Percentiles rank a stretch among this genome's conserved stretches.
Conservation (phyloP, 2,329 filamentous ascomycete species). For the Phyllosticta citrichinensis region DNA sequence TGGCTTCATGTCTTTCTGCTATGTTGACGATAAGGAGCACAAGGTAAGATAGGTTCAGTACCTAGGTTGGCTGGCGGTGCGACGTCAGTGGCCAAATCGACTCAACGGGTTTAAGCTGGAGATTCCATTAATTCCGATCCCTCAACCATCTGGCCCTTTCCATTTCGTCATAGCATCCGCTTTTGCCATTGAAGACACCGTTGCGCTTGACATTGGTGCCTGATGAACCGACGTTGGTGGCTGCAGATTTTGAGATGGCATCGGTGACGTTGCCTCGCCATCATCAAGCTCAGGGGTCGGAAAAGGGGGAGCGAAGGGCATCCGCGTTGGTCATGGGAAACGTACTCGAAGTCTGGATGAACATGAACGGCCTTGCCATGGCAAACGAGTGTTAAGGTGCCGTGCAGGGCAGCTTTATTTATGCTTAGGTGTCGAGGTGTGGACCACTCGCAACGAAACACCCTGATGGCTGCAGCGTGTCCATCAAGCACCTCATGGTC, state of each 20-base stretch:
- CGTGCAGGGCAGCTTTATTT: background rate
- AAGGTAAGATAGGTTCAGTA: no score
- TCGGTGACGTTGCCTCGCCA: background rate
- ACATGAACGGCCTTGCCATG: background rate
- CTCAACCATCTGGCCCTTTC: background rate
- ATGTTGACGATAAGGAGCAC: background rate
- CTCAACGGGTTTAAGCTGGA: background rate
- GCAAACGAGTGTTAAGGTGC: background rate
- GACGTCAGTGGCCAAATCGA: background rate
- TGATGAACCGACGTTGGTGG: background rate
- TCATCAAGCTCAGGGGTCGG: background rate
- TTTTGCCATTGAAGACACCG: background rate
- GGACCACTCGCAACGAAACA: background rate
- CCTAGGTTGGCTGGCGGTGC: background rate
- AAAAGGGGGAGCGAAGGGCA: background rate
- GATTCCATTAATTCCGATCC: background rate
- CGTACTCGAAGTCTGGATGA: background rate
- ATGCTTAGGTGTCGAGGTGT: background rate
- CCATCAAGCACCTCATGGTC: background rate
- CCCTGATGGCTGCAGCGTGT: background rate
- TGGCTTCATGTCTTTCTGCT: background rate
- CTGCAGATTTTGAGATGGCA: background rate
- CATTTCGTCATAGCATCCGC: background rate
- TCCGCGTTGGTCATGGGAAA: no score
- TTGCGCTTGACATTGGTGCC: background rate